These are phyloP conservation scores for Ascodesmis nigricans DNA, from an alignment of 495 filamentous ascomycete species.

Conservation along the genomic window DNA sequence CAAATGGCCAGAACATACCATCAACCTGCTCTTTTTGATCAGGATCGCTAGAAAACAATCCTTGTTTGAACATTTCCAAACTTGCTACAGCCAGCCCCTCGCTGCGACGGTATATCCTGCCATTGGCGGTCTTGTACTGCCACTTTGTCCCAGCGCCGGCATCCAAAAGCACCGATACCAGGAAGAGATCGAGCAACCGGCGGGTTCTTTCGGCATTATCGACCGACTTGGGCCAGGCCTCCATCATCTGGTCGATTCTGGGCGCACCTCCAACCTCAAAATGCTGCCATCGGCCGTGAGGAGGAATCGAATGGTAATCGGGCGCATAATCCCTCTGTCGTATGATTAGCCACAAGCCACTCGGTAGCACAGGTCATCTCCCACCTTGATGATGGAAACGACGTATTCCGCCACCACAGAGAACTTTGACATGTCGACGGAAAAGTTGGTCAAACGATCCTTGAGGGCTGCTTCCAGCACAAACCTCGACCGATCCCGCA, in stretches of 20 bases:
- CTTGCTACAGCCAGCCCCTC: constrained; percentile 87
- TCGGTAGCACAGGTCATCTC: constrained; percentile 4
- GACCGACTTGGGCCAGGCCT: constrained; percentile 38
- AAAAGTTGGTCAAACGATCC: constrained; percentile 71
- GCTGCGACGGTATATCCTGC: constrained; percentile 59
- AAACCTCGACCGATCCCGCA: constrained; percentile 53
- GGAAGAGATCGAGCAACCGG: constrained; percentile 61
- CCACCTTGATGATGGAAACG: constrained; percentile 87
- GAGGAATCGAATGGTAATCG: constrained; percentile 64
- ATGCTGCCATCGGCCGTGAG: constrained; percentile 77
- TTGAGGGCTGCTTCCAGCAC: constrained; percentile 55
- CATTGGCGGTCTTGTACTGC: constrained; percentile 79
- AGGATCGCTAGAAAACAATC: constrained; percentile 70
- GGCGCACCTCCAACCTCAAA: constrained; percentile 66
- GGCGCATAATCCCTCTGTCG: constrained; percentile 66
- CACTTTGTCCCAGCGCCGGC: constrained; percentile 66
- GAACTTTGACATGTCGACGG: constrained; percentile 77
- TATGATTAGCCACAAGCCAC: constrained; percentile 3
- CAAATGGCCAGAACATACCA: constrained; percentile 24
- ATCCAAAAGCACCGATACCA: constrained; percentile 77
- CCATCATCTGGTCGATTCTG: constrained; percentile 49
- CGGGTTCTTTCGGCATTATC: constrained; percentile 54
- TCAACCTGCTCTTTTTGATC: constrained; percentile 76
- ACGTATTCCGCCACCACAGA: constrained; percentile 75
- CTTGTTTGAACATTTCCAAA: constrained; percentile 92